Evolutionary conservation across 805 yeast species (phyloP), one percentile per base, ranked within the genome.

Genomic region (Candida quercuum): DNA sequence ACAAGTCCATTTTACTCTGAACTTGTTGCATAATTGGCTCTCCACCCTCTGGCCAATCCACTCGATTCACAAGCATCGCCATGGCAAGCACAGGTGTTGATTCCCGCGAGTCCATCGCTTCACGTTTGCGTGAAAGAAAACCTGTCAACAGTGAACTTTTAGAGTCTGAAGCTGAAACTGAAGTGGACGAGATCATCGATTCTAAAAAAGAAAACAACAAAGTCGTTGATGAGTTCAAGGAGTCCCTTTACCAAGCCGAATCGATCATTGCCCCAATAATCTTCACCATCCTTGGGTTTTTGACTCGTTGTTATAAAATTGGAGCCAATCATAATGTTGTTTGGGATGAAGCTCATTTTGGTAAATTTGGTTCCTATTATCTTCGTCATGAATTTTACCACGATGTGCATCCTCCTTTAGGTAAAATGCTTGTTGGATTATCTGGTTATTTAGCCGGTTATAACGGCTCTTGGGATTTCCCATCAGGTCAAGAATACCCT

Each of bases 291-390:
- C 46, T 81, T 15, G 79, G 93, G 9, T 83, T 89, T 51, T 72
- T 71, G 44, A 72, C 86, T 29, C 76, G 98, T 50, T 76, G 88
- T 60, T 80, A 85, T 64, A 68, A 72, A 44, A 82, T 91, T 48
- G 83, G 85, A 38, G 67, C 72, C 39, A 84, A 86, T 43, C 69
- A 74, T 39, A 69, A 73, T 39, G 97, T 93, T 22, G 93, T 93
- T 33, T 89, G 97, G 97, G 97, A 88, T 64, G 97, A 88, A 59
- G 97, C 96, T 28, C 96, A 89, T 66, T 91, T 91, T 61, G 99
- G 97, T 36, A 93, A 91, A 60, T 91, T 91, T 59, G 98, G 97
- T 23, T 81, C 96, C 11, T 82, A 86, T 59, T 91, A 91, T 61
- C 68, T 91, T 45, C 80, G 75, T 51, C 93, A 86, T 49, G 95